phyloP scores from a whole-genome alignment of 805 yeast species.

The Nematodospora valgi region DNA sequence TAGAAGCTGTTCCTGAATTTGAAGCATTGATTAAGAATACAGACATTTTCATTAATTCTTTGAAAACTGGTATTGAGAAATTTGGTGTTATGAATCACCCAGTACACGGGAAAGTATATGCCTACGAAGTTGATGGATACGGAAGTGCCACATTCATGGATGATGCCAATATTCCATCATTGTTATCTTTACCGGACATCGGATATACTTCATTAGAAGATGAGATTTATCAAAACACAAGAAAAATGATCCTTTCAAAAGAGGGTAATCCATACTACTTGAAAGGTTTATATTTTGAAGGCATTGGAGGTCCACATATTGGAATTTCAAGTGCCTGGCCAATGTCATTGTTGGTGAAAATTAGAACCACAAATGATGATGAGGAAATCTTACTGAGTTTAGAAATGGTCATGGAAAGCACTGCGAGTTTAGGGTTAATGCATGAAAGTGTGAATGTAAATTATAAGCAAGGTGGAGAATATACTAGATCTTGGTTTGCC shows the following conservation, averaged over 20 bases:
- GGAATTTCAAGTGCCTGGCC: conserved; percentile 88
- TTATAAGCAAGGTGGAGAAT: conserved; percentile 42
- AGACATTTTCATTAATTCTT: conserved; percentile 34
- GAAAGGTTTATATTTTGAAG: conserved; percentile 59
- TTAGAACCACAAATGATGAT: conserved; percentile 72
- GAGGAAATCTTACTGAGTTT: conserved; percentile 57
- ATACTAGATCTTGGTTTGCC: conserved; percentile 86
- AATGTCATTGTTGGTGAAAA: conserved; percentile 72
- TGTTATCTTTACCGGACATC: conserved; percentile 74
- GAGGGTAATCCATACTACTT: conserved; percentile 77
- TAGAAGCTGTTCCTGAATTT: neutral
- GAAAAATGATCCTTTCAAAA: conserved; percentile 67
- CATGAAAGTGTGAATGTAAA: conserved; percentile 79
- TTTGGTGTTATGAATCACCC: conserved; percentile 70
- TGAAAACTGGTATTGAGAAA: conserved; percentile 55
- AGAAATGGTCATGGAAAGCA: conserved; percentile 50
- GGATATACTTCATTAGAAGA: conserved; percentile 56
- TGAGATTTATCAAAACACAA: conserved; percentile 68
- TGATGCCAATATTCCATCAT: conserved; percentile 86
- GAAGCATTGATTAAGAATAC: conserved; percentile 21
- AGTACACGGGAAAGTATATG: conserved; percentile 70
- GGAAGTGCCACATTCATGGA: conserved; percentile 77
- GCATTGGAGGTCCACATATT: conserved; percentile 90
- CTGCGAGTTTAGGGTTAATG: conserved; percentile 76
- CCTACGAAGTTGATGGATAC: conserved; percentile 87